Evolutionary conservation across 1,139 yeast genomes (phyloP).

Genomic region (Taphrina flavorubra): DNA sequence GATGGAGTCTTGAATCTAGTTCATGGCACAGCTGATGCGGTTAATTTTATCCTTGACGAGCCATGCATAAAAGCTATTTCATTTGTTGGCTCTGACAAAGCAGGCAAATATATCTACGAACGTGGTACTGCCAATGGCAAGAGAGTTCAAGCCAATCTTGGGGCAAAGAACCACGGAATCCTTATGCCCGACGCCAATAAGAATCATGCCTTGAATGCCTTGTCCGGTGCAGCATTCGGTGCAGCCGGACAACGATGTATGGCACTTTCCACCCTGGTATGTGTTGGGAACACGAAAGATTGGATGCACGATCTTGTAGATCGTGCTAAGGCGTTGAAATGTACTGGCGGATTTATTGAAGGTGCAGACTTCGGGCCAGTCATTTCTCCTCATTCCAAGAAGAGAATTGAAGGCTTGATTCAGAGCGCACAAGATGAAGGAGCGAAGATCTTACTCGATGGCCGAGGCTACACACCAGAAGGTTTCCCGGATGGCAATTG

Average conservation of each 20-base stretch:
- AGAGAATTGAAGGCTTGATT: slow-evolving; percentile 63
- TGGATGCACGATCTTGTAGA: slow-evolving; percentile 68
- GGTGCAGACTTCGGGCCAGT: slow-evolving; percentile 74
- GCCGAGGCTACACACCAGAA: slow-evolving; percentile 61
- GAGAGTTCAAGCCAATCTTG: slow-evolving; percentile 77
- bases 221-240: slow-evolving; percentile 80
- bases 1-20: slow-evolving; percentile 67
- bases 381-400: slow-evolving; percentile 64
- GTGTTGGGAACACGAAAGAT: slow-evolving; percentile 71
- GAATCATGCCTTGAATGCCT: slow-evolving; percentile 67
- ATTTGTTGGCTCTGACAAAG: slow-evolving; percentile 77
- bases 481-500: slow-evolving; percentile 72
- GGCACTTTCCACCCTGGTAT: slow-evolving; percentile 77
- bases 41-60: slow-evolving; percentile 73
- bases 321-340: slow-evolving; percentile 64
- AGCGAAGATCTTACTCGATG: slow-evolving; percentile 68
- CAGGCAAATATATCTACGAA: slow-evolving; percentile 74
- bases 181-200: slow-evolving; percentile 76
- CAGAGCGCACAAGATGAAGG: slow-evolving; percentile 62
- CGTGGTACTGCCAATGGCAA: slow-evolving; percentile 73
- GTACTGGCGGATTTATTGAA: slow-evolving; percentile 71
- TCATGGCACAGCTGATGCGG: slow-evolving; percentile 79
- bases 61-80: slow-evolving; percentile 80
- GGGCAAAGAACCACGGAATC: slow-evolving; percentile 78
- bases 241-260: slow-evolving; percentile 88